Base-by-base conservation (phyloP, 1,284 basidiomycete species). In the Macrocystidia cucumis region DNA sequence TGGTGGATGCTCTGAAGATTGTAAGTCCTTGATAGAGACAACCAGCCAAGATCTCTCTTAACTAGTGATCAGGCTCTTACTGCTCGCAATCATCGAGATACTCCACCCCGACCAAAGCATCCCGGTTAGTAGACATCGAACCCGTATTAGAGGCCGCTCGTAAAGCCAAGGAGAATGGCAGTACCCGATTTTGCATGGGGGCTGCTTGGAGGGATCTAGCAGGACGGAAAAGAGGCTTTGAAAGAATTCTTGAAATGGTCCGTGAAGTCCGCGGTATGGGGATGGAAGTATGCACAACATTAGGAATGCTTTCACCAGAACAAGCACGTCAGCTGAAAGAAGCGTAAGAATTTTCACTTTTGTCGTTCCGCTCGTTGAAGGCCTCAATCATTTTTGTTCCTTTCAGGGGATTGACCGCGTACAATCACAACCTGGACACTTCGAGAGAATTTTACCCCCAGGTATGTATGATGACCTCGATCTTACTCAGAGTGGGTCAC, bases 391-490 rank as follows among this genome's bases (percentile, higher is more conserved):
- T 39, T 25, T 27, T 37, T 29, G 9, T 39, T 4, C 44, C 28
- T 27, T 39, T 27, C 48, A 87, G 83, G 28, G 95, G 95, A 27
- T 62, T 98, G 51, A 97, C 92, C 28, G 95, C 95, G 1, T 98
- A 98, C 67, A 98, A 98, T 60, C 95, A 98, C 62, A 98, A 98
- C 61, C 77, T 98, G 40, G 95, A 98, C 62, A 98, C 95, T 1
- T 97, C 92, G 26, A 74, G 95, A 45, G 95, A 98, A 62, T 96
- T 88, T 62, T 98, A 98, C 58, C 92, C 92, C 24, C 71, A 89
- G 67, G 90, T 89, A 44, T 22, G 57, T 46, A 18, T 9, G 37
- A 35, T 32, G 23, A 20, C 27, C 21, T 27, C 18, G 25, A 21
- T 35, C 14, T 19, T 36, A 28, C 28, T 25, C 30, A 38, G 18